Evolutionary conservation across 176 grass and related monocot genomes (phyloP), one percentile per base, ranked within the genome.

Genomic region (Dendrocalamus sinicus): DNA sequence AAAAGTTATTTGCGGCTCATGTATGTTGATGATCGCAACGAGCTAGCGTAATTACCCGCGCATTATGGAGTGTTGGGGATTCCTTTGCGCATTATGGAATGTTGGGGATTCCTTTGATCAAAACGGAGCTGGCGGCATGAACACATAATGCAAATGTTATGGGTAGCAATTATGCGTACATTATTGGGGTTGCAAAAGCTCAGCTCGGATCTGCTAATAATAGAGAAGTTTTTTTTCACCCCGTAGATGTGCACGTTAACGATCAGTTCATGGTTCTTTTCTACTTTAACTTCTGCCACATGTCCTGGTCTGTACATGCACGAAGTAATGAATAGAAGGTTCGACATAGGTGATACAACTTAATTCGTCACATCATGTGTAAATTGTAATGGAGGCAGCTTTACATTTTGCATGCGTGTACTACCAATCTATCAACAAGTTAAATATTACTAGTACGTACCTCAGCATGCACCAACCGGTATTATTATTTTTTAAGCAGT

Each of bases 91-190:
- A 32, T 32, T 32, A 32, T 32, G 16, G 77, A 37, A 37, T 66
- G 46, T 44, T 15, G 11, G 24, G 40, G 47, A 24, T 79, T 75
- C 26, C 11, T 13, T 67, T 8, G 40, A 80, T 88, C 67, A 44
- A 54, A 58, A 14, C 14, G 55, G 13, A 89, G 75, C 37, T 85
- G 69, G 60, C 50, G 15, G 7, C 48, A 39, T 24, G 39, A 13
- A 79, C 40, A 82, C 23, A 57, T 19, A 85, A 48, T 66, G 48
- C 69, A 80, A 80, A 35, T 67, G 82, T 85, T 84, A 80, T 82
- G 82, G 85, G 65, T 60, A 4, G 8, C 60, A 89, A 89, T 59
- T 59, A 85, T 89, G 53, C 4, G 1, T 20, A 30, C 30, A 75
- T 75, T 82, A 77, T 88, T 82, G 69, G 13, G 3, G 4, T 58